These are phyloP conservation scores for Diaporthe sp. DNA, from an alignment of 2,329 filamentous ascomycete species.

Conservation along the genomic window DNA sequence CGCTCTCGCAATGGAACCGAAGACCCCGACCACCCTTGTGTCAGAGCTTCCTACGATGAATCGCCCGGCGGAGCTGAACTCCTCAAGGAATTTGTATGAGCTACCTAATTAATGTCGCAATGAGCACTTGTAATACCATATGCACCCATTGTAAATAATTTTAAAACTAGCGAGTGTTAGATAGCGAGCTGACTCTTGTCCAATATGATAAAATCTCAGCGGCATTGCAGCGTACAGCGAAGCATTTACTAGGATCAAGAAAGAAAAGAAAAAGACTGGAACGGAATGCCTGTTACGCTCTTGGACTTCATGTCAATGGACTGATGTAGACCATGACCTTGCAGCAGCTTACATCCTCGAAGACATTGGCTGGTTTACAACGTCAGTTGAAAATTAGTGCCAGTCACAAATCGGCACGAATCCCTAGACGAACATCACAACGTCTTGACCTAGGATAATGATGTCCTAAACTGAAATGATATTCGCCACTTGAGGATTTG, in stretches of 20 bases:
- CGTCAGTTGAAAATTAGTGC: no score
- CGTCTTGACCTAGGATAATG: not conserved
- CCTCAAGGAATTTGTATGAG: not conserved
- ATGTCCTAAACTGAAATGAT: not conserved
- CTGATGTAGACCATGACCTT: no score
- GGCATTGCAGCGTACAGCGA: not conserved
- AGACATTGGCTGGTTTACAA: no score
- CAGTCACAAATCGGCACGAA: no score
- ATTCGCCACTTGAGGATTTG: not conserved
- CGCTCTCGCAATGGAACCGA: not conserved
- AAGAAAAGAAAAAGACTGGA: no score
- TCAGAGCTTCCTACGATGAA: not conserved
- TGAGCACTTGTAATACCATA: not conserved
- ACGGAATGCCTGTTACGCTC: no score
- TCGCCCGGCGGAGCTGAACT: not conserved
- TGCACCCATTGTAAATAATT: not conserved
- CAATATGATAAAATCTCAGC: not conserved
- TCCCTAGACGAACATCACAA: not conserved
- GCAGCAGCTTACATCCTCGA: no score
- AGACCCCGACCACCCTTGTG: not conserved
- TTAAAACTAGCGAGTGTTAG: not conserved
- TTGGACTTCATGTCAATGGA: no score
- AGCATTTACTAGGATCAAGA: no score
- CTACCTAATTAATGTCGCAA: not conserved
- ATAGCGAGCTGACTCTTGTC: not conserved